These are phyloP conservation scores for Chimonanthus praecox DNA, from an alignment of 164 flowering plant genomes.

Conservation along the genomic window DNA sequence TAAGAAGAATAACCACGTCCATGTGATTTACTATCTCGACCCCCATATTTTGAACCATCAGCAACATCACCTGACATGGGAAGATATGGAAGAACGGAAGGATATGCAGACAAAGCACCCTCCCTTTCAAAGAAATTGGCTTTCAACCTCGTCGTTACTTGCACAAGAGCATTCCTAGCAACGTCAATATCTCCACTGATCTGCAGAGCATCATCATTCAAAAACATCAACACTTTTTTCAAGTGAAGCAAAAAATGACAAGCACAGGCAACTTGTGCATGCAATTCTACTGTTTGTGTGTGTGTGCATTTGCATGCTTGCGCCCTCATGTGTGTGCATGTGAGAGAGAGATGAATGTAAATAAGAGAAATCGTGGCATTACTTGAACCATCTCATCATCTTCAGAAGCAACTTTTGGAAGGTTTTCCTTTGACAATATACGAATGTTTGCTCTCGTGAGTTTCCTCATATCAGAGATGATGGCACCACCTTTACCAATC, in stretches of 20 bases:
- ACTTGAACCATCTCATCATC: conserved; percentile 99
- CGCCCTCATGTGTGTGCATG: no score
- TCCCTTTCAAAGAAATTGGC: conserved; percentile 92
- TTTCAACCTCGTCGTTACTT: conserved; percentile 68
- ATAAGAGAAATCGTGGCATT: neutral
- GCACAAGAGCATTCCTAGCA: conserved; percentile 80
- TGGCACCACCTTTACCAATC: conserved; percentile 92
- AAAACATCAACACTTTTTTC: neutral
- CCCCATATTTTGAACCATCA: conserved; percentile 58
- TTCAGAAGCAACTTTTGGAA: conserved; percentile 82
- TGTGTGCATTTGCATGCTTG: no score
- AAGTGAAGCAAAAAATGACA: no score
- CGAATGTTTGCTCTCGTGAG: conserved; percentile 87
- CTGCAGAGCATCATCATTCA: conserved; percentile 33
- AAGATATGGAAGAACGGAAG: conserved; percentile 82
- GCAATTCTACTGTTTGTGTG: no score
- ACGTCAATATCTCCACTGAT: conserved; percentile 86
- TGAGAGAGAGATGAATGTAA: no score
- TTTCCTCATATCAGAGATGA: conserved; percentile 83
- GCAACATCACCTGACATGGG: conserved; percentile 51
- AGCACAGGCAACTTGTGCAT: no score
- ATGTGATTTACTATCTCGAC: conserved; percentile 69
- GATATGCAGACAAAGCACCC: conserved; percentile 58
- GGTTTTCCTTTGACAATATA: conserved; percentile 75
- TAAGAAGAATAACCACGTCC: conserved; percentile 67